Base-by-base conservation (phyloP, 2,329 filamentous ascomycete species). In the Pestalotiopsis sp. region DNA sequence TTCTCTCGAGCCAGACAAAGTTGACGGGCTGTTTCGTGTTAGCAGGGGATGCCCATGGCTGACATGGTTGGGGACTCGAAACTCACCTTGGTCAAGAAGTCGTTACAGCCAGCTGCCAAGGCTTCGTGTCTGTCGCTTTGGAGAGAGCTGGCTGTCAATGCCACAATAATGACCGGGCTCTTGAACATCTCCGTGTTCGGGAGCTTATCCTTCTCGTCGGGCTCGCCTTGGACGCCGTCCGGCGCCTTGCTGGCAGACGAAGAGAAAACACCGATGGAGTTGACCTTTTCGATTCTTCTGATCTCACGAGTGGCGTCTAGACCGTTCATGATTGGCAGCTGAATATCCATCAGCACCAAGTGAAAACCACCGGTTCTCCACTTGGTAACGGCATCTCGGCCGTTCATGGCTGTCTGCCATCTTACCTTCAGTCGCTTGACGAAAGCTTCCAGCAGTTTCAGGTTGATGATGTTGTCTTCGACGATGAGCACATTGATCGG, bases 401-500 rank as follows among this genome's bases (percentile, higher is more conserved):
- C 96, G 78, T 98, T 97, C 87, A 97, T 94, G 49, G 96, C 96
- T n/a, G 94, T 97, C 80, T 96, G 92, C 94, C 95, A 98, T 41
- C 96, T 90, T 6, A 99, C 96, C 77, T 97, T 98, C 64, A 99
- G 86, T 63, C 94, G 88, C 82, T 98, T 97, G 86, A 98, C 95
- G 77, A 99, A 97, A 1, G 95, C 94, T 78, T 98, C 95, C 45
- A 99, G 85, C 11, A 99, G 90, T 76, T 94, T 93, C 73, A 98
- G 84, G 78, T 98, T 99, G 86, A 99, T 98, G 72, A 96, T 94
- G 80, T 99, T 99, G 83, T 99, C 96, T 83, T 99, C 96, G 14
- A 99, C 96, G 70, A 99, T 97, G 58, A 99, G 86, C 7, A 98
- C 95, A 74, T 97, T 98, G 82, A 99, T 98, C 1, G 96, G 95